These are phyloP conservation scores for Alloascoidea hylecoeti DNA, from an alignment of 805 yeast genomes.

Conservation along the genomic window DNA sequence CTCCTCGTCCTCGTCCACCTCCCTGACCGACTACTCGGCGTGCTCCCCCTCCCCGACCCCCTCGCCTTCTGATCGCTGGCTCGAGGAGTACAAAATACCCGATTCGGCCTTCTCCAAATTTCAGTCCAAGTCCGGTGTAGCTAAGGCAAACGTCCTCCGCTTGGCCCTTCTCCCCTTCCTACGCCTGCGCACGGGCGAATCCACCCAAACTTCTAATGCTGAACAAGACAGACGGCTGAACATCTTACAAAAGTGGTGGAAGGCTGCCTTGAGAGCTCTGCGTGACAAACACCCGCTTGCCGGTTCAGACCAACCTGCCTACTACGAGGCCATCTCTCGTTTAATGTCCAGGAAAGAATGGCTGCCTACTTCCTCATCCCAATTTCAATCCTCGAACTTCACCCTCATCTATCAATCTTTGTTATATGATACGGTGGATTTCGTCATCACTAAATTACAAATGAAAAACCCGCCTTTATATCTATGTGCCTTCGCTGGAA, in stretches of 20 bases:
- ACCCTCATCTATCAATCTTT: slow-evolving; percentile 9
- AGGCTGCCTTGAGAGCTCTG: background rate
- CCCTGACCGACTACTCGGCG: too few species aligned
- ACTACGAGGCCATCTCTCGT: slow-evolving; percentile 22
- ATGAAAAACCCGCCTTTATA: slow-evolving; percentile 39
- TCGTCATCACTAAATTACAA: slow-evolving; percentile 31
- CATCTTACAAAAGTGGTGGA: slow-evolving; percentile 8
- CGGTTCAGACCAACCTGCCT: slow-evolving; percentile 21
- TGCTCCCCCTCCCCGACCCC: too few species aligned
- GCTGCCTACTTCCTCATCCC: slow-evolving; percentile 11
- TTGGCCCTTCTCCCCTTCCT: slow-evolving; percentile 25
- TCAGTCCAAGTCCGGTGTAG: slow-evolving; percentile 16
- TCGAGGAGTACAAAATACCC: too few species aligned
- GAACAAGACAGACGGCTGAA: slow-evolving; percentile 11
- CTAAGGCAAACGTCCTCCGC: slow-evolving; percentile 21
- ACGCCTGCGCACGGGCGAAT: too few species aligned
- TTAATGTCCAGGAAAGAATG: slow-evolving; percentile 22
- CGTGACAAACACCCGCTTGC: slow-evolving; percentile 13
- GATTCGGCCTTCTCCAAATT: too few species aligned
- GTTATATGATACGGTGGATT: slow-evolving; percentile 38
- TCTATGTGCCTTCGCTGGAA: slow-evolving; percentile 53
- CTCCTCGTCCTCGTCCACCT: too few species aligned
- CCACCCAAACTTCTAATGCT: slow-evolving; percentile 7
- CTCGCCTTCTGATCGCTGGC: too few species aligned
- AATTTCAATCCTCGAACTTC: too few species aligned